Conservation (phyloP, 2,329 filamentous ascomycete species). For the Dryadomyces sulphureus region DNA sequence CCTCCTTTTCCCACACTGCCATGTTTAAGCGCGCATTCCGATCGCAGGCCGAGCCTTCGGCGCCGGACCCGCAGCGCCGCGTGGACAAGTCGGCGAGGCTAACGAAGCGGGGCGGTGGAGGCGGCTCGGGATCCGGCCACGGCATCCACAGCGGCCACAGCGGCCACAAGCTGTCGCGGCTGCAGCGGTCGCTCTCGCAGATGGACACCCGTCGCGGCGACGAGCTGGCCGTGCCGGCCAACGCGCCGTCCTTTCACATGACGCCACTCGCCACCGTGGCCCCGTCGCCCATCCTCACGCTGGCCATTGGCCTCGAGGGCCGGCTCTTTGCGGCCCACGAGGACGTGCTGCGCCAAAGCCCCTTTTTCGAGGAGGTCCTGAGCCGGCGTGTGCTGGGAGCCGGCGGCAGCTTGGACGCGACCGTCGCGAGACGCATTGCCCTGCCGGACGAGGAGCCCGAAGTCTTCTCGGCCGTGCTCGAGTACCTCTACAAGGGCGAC, state of each 20-base stretch:
- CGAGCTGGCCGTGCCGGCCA: conserved; percentile 19
- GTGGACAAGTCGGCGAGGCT: conserved; percentile 79
- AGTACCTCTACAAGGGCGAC: conserved; percentile 95
- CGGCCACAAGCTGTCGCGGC: conserved; percentile 59
- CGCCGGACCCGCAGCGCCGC: conserved; percentile 33
- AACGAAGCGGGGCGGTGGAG: conserved; percentile 43
- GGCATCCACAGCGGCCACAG: not conserved
- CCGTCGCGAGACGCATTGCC: conserved; percentile 50
- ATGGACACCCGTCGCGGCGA: conserved; percentile 13
- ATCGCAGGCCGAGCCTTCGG: conserved; percentile 36
- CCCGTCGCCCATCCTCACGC: conserved; percentile 65
- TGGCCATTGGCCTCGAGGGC: conserved; percentile 70
- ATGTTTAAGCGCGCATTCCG: conserved; percentile 94
- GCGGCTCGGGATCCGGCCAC: not conserved
- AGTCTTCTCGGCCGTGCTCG: conserved; percentile 83
- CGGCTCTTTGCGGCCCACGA: conserved; percentile 92
- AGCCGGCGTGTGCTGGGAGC: conserved; percentile 29
- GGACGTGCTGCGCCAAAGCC: conserved; percentile 74
- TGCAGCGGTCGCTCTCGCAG: conserved; percentile 65
- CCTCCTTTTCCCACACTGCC: conserved; percentile 18
- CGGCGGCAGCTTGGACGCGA: conserved; percentile 6
- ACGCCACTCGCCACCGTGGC: conserved; percentile 17
- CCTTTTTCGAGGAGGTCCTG: conserved; percentile 57
- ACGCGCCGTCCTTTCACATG: conserved; percentile 14
- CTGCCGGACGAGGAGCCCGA: conserved; percentile 70